Base-by-base conservation (phyloP, 208 protist species). In the Leishmania gerbilli region DNA sequence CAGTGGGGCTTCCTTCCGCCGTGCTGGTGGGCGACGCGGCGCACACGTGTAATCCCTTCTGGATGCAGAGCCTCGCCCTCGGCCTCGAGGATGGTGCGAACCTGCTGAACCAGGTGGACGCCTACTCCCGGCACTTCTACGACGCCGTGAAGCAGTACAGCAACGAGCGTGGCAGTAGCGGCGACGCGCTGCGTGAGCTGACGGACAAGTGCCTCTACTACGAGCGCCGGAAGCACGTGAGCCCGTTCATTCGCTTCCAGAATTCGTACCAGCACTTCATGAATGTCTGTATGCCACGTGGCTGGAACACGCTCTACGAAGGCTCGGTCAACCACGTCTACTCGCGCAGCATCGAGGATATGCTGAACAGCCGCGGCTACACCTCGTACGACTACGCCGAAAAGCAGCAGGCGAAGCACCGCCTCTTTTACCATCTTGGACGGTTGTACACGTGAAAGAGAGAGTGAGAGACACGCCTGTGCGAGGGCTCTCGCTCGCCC, bases 301-400 rank as follows among this genome's bases (percentile, higher is more conserved):
- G 86, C 13, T 82, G 90, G 47, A 97, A 97, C 79, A 91, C 89
- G 74, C 85, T 91, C 62, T 96, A 96, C 80, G 88, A 93, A 55
- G 92, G 91, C 77, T 94, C 91, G 21, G 87, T 87, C 55, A 98
- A 97, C 76, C 92, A 96, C 78, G 53, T 96, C 42, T 98, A 98
- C 87, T 89, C 92, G 24, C 89, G 90, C 74, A 95, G 89, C 69
- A 87, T 98, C 49, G 95, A 98, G 72, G 81, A 87, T 7, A 98
- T 98, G 95, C 82, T 97, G 19, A 97, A 98, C 87, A 91, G 95
- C 58, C 89, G 93, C 27, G 95, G 93, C 31, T 98, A 98, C 88
- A 95, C 95, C 62, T 95, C 91, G 47, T 98, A 96, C 84, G 92
- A 95, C 65, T 97, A 91, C 78, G 93, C 90, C 37, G 95, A 98